phyloP scores from a whole-genome alignment of 106 monocot species.

The Ottelia alismoides region DNA sequence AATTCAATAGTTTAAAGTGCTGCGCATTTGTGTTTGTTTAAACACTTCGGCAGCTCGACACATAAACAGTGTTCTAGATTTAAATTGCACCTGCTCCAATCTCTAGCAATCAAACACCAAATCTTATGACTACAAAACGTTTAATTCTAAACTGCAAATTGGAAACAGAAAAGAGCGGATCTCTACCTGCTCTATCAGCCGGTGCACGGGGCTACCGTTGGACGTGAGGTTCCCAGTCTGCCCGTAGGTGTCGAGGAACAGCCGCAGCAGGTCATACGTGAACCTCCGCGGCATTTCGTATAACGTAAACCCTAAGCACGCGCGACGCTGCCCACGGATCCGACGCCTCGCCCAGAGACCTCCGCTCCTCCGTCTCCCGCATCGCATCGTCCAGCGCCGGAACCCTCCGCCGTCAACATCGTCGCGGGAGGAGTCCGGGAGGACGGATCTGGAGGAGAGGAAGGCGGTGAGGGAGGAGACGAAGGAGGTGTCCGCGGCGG shows the following conservation, averaged over 20 bases:
- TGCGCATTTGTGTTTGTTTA: too few species aligned
- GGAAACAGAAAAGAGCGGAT: too few species aligned
- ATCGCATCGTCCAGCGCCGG: slow-evolving; percentile 31
- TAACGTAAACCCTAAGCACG: slow-evolving; percentile 55
- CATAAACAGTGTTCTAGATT: too few species aligned
- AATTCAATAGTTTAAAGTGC: too few species aligned
- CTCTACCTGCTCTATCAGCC: slow-evolving; percentile 68
- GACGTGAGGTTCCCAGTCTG: slow-evolving; percentile 63
- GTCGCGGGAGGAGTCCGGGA: slow-evolving; percentile 2
- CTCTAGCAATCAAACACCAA: too few species aligned
- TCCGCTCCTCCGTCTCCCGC: slow-evolving; percentile 23
- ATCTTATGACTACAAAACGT: too few species aligned
- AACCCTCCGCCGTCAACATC: neutral
- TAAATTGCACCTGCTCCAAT: too few species aligned
- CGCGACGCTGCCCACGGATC: slow-evolving; percentile 20
- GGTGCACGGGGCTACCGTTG: slow-evolving; percentile 81
- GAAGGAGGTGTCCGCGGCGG: too few species aligned
- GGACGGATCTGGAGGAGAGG: slow-evolving; percentile 12
- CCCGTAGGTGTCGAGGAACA: slow-evolving; percentile 42
- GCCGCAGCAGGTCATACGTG: slow-evolving; percentile 60
- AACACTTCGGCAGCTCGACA: too few species aligned
- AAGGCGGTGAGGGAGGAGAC: too few species aligned
- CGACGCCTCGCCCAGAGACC: slow-evolving; percentile 3
- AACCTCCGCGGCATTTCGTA: slow-evolving; percentile 81
- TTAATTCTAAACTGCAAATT: too few species aligned